Base-by-base conservation (phyloP, 2,329 filamentous ascomycete genomes). In the Sordariomycetes sp. region DNA sequence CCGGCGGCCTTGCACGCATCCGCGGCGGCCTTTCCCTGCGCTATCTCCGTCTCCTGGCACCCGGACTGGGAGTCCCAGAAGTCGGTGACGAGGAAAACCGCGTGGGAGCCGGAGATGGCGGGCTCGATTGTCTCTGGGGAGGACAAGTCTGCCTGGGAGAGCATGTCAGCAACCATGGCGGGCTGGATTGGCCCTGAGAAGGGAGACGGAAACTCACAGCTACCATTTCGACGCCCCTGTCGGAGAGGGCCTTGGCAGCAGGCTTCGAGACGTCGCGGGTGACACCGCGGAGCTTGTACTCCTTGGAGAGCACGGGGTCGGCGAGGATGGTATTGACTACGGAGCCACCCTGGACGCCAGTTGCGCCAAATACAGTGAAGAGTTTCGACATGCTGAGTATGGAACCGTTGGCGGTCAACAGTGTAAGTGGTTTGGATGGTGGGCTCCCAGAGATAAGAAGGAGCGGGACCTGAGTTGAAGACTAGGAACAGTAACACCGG, bases 311-410 rank as follows among this genome's bases (percentile, higher is more conserved):
- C 20, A 63, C 65, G 3, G 77, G 64, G 68, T 81, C 74, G 57
- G 69, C 70, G 60, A 80, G 74, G 61, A 80, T 70, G 56, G 69
- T 67, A 3, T 65, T 61, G 58, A 79, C 69, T 34, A 80, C 74
- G 34, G 76, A 77, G 40, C 73, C 73, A 50, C 77, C 78, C 64
- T 81, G 77, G 60, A 72, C 71, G 59, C 76, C 76, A 2, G 77
- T 79, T 57, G 74, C 75, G 28, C 76, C 76, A 55, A 78, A 78
- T n/a, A 77, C 73, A 14, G 71, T 70, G 24, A 74, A 61, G 53
- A 73, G 65, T 60, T 72, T 72, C 28, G 28, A 32, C 28, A 32
- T 32, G 28, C 28, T 32, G 28, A 32, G 28, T 32, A 8, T 32
- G 28, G 8, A 4, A 32, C 4, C 4, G 28, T 8, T 8, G 28